These are phyloP conservation scores for Cytospora paraplurivora DNA, from an alignment of 2,329 filamentous ascomycete genomes.

Conservation along the genomic window DNA sequence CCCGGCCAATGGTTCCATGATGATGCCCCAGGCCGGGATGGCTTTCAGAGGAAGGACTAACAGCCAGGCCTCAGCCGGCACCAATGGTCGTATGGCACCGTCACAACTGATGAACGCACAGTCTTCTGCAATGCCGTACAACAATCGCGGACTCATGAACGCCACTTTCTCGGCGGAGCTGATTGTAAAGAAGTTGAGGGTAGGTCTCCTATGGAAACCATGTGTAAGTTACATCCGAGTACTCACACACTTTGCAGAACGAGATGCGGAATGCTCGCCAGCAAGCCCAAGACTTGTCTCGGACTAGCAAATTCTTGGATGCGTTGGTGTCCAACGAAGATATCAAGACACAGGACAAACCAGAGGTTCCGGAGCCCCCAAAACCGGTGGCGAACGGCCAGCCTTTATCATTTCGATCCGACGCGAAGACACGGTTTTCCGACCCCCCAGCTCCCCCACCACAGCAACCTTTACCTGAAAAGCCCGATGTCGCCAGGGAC, in stretches of 20 bases:
- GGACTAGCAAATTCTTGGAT: constrained; percentile 80
- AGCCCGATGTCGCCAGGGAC: constrained; percentile 70
- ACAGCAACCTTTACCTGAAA: constrained; percentile 89
- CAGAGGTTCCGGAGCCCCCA: constrained; percentile 48
- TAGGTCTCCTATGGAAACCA: constrained; percentile 48
- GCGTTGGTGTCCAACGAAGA: constrained; percentile 73
- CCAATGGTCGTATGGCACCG: constrained; percentile 61
- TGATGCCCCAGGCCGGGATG: constrained; percentile 68
- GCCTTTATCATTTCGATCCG: constrained; percentile 61
- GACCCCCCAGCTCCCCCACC: constrained; percentile 92
- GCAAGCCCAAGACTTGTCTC: constrained; percentile 81
- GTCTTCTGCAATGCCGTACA: constrained; percentile 56
- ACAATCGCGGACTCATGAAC: constrained; percentile 28
- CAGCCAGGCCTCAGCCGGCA: constrained; percentile 65
- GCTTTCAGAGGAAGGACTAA: constrained; percentile 71
- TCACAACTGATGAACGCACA: constrained; percentile 52
- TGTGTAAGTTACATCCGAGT: constrained; percentile 32
- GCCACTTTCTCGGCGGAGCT: constrained; percentile 73
- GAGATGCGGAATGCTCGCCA: constrained; percentile 90
- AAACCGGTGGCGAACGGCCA: constrained; percentile 58
- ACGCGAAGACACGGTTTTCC: constrained; percentile 82
- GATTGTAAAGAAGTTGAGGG: constrained; percentile 84
- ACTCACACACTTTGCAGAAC: constrained; percentile 53
- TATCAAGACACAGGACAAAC: constrained; percentile 59
- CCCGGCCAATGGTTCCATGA: constrained; percentile 72